Conservation (phyloP, 495 filamentous ascomycete genomes). For the Durotheca rogersii region DNA sequence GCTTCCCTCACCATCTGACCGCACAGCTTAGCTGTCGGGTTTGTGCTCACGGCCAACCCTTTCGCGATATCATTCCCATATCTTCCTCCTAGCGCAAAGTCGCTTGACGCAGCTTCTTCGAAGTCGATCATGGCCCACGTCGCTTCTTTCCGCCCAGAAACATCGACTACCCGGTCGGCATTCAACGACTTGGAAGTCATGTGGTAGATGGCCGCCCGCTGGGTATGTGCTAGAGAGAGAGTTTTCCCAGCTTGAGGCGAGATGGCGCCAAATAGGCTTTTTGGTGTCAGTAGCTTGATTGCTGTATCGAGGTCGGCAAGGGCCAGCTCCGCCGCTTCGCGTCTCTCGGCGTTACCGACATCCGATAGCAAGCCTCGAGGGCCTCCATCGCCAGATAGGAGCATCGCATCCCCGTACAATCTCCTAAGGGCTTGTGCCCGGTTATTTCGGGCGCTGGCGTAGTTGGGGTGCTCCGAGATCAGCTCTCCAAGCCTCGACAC, state of each 20-base stretch:
- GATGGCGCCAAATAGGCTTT: conserved; percentile 49
- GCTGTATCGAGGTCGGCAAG: conserved; percentile 64
- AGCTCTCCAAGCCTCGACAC: conserved; percentile 53
- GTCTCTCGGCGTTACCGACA: conserved; percentile 31
- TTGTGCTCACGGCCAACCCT: conserved; percentile 73
- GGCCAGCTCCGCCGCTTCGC: conserved; percentile 41
- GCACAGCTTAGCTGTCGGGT: conserved; percentile 87
- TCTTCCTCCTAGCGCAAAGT: conserved; percentile 72
- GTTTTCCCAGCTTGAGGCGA: conserved; percentile 62
- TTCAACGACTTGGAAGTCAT: conserved; percentile 56
- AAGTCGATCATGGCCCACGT: conserved; percentile 54
- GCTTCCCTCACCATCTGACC: conserved; percentile 84
- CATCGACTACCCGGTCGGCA: conserved; percentile 15
- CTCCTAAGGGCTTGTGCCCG: conserved; percentile 70
- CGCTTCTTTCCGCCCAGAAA: conserved; percentile 39
- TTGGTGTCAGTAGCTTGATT: conserved; percentile 64
- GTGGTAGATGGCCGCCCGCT: conserved; percentile 71
- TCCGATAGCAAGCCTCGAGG: conserved; percentile 34
- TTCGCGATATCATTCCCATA: conserved; percentile 79
- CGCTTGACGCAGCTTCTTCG: conserved; percentile 69
- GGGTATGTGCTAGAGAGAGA: conserved; percentile 71
- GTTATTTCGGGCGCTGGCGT: conserved; percentile 76
- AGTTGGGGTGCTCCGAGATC: conserved; percentile 59
- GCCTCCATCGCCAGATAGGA: conserved; percentile 33
- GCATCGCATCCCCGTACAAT: conserved; percentile 52